Evolutionary conservation across 2,329 filamentous ascomycete genomes (phyloP).

Genomic region (Cercospora beticola): DNA sequence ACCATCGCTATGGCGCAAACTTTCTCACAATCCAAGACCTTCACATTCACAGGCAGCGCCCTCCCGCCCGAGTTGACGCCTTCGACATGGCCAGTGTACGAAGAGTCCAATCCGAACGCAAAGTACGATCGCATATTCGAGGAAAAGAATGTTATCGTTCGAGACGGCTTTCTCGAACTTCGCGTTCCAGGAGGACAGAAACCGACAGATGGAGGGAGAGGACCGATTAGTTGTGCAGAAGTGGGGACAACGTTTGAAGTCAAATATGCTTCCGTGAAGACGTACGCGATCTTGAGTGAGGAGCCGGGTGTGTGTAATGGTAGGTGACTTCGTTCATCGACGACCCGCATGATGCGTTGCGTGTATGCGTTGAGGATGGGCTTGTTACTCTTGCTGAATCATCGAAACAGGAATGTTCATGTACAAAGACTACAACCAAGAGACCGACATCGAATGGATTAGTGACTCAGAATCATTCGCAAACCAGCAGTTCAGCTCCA

Average conservation of each 20-base stretch:
- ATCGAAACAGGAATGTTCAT: slow-evolving; percentile 24
- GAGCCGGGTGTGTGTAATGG: slow-evolving; percentile 14
- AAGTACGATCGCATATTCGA: slow-evolving; percentile 3
- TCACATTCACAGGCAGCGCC: slow-evolving; percentile 5
- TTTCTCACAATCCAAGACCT: slow-evolving; percentile 12
- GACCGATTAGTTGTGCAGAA: slow-evolving; percentile 20
- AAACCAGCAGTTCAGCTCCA: slow-evolving; percentile 19
- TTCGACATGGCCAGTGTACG: slow-evolving; percentile 2
- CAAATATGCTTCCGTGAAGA: slow-evolving; percentile 20
- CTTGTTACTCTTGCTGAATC: neutral
- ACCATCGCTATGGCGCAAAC: neutral
- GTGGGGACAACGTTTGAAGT: slow-evolving; percentile 20
- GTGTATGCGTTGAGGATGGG: neutral
- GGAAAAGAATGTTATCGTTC: slow-evolving; percentile 9
- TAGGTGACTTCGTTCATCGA: slow-evolving; percentile 11
- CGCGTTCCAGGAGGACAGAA: slow-evolving; percentile 18
- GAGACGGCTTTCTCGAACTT: slow-evolving; percentile 20
- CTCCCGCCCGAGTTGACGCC: slow-evolving; percentile 7
- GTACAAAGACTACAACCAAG: slow-evolving; percentile 24
- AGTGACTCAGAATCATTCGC: slow-evolving; percentile 21
- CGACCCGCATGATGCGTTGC: neutral
- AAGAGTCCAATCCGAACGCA: slow-evolving; percentile 3
- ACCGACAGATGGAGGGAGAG: neutral
- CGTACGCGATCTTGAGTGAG: slow-evolving; percentile 16
- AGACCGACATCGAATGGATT: slow-evolving; percentile 31